phyloP scores from a whole-genome alignment of 75 land plant species.

The Selaginella tamariscina region DNA sequence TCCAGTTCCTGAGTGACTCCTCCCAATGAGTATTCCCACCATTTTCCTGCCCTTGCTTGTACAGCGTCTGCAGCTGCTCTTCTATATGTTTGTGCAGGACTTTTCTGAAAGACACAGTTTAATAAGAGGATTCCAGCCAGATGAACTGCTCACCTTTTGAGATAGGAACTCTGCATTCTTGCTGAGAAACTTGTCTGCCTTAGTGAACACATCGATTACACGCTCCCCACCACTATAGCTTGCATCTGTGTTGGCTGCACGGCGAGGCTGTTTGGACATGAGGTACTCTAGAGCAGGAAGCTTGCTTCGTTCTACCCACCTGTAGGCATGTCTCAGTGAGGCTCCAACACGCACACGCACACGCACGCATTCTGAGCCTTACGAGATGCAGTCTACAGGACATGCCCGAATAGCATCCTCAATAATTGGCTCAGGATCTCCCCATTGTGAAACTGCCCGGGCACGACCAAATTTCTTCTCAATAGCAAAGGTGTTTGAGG shows the following conservation, averaged over 20 bases:
- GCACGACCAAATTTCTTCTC: conserved; percentile 82
- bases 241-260: conserved; percentile 44
- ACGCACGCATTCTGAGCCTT: conserved; percentile 12
- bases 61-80: conserved; percentile 61
- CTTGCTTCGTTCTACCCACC: conserved; percentile 60
- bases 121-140: neutral
- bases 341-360: neutral
- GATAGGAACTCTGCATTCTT: conserved; percentile 17
- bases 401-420: conserved; percentile 69
- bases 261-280: conserved; percentile 94
- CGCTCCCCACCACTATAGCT: conserved; percentile 42
- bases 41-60: conserved; percentile 59
- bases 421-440: conserved; percentile 58
- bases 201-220: conserved; percentile 55
- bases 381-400: conserved; percentile 98
- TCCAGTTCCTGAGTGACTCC: neutral
- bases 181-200: conserved; percentile 47
- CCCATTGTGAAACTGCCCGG: conserved; percentile 87
- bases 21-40: conserved; percentile 41
- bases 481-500: conserved; percentile 83
- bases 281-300: conserved; percentile 78
- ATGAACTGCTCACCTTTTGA: neutral
- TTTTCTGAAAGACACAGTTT: conserved; percentile 30
- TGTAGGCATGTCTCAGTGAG: conserved; percentile 6
- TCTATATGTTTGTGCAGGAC: conserved; percentile 38